Evolutionary conservation across 2,329 filamentous ascomycete genomes (phyloP).

Genomic region (Ascochyta clinopodiicola): DNA sequence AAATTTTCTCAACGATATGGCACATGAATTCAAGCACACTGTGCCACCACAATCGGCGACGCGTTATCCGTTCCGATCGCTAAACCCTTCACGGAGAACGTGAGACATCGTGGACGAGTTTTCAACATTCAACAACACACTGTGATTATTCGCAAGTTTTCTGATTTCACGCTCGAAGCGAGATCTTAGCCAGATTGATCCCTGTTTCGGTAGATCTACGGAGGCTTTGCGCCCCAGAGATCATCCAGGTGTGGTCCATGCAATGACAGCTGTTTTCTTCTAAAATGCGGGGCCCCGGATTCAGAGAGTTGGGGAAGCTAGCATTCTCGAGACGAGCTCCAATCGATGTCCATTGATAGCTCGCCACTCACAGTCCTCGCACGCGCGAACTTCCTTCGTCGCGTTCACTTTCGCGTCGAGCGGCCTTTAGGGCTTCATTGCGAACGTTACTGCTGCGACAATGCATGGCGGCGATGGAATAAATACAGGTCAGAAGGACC

Average conservation of each 20-base stretch:
- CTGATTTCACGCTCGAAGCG: constrained; percentile 1
- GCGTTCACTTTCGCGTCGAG: constrained; percentile 7
- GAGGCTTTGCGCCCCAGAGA: neutral
- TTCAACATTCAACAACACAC: neutral
- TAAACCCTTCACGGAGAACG: neutral
- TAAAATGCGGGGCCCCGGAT: constrained; percentile 3
- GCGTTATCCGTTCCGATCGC: too few species aligned
- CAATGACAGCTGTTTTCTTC: neutral
- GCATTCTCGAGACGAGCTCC: constrained; percentile 11
- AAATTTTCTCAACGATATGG: neutral
- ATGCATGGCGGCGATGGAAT: neutral
- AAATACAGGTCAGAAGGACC: neutral
- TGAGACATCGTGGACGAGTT: neutral
- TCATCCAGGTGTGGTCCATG: neutral
- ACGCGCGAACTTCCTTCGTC: neutral
- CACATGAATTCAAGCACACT: too few species aligned
- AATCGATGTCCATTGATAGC: neutral
- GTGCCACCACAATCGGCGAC: too few species aligned
- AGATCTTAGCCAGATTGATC: neutral
- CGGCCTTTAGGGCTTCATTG: neutral
- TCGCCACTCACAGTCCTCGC: neutral
- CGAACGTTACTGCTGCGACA: neutral
- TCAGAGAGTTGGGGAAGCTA: neutral
- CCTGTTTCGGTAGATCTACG: neutral
- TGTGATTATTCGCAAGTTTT: neutral